Base-by-base conservation (phyloP, 2,329 filamentous ascomycete genomes). In the Ophiosphaerella korrae region DNA sequence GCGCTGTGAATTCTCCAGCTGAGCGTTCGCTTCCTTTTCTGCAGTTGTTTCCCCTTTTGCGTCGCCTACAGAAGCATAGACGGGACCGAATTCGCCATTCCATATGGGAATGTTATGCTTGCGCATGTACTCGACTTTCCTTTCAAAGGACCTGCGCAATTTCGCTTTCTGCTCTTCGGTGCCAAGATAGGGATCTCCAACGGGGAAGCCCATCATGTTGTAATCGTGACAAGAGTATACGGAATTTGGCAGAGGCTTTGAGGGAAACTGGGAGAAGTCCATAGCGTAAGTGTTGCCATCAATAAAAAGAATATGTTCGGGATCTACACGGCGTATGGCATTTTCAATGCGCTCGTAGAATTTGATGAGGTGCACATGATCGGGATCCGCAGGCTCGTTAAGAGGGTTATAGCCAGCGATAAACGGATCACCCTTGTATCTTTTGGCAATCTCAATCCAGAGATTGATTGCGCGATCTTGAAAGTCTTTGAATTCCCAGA, bases 241-340 rank as follows among this genome's bases (percentile, higher is more conserved):
- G 18, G 70, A 68, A 44, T 80, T 79, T 0, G 77, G 76, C 4
- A 79, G 62, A 3, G 42, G 23, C 1, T 77, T 66, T 2, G 61
- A 62, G n/a, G 75, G 66, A 49, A 80, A 80, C 1, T 70, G 70
- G 26, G 68, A 75, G 60, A 75, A 80, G 49, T 80, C 79, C 69
- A 81, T 81, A 14, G 80, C 75, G 48, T 81, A 83, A 0, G 80
- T 83, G 66, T 83, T 83, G 7, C 79, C 79, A 42, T 82, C 80
- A 8, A 81, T 64, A 53, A 76, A 81, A 21, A 81, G 64, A 46
- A 80, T 80, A 49, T 78, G 76, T 29, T 79, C 63, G 0, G 75
- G 73, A 23, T 60, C 57, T 6, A 60, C 42, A 2, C 34, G 24
- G 7, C 57, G 49, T 9, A 60, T 48, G 2, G 52, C 52, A n/a